A percentile compares a stretch with the other conserved stretches of the same genome.
Evolutionary conservation across 441 rosid species (phyloP).

Genomic region (Gossypium trilobum): DNA sequence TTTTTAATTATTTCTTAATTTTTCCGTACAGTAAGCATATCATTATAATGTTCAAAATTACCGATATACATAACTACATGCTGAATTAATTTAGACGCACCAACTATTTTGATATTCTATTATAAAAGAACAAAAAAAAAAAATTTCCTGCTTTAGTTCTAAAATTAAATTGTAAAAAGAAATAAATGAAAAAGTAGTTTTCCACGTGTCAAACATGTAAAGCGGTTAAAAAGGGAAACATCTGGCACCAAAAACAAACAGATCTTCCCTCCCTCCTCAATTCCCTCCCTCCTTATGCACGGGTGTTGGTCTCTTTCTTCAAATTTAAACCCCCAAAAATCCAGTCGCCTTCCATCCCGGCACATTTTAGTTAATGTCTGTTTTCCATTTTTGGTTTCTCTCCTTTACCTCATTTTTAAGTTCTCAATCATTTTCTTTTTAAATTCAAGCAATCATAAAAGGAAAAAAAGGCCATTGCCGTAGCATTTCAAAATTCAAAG

Average conservation of each 20-base stretch:
- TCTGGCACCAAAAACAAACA: not conserved
- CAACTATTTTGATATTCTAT: no score
- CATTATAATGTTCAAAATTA: no score
- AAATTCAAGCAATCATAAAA: not conserved
- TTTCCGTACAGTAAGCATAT: no score
- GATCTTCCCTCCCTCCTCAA: not conserved
- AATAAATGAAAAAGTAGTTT: not conserved
- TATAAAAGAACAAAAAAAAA: no score
- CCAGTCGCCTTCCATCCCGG: slow-evolving; percentile 5
- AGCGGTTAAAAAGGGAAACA: not conserved
- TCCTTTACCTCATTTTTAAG: slow-evolving; percentile 2
- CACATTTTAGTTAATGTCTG: slow-evolving; percentile 23
- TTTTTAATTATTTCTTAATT: no score
- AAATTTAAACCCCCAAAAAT: not conserved
- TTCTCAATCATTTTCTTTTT: not conserved
- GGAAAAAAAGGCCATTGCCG: not conserved
- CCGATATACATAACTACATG: no score
- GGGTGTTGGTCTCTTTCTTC: slow-evolving; percentile 24
- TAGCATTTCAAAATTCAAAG: not conserved
- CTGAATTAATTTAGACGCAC: no score
- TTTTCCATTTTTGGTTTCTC: slow-evolving; percentile 6
- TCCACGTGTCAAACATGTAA: not conserved
- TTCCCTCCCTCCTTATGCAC: not conserved
- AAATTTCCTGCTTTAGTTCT: no score
- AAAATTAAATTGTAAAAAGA: not conserved